Evolutionary conservation across 2,329 filamentous ascomycete genomes (phyloP), one percentile per base, ranked within the genome.

Genomic region (Colletotrichum magnum): DNA sequence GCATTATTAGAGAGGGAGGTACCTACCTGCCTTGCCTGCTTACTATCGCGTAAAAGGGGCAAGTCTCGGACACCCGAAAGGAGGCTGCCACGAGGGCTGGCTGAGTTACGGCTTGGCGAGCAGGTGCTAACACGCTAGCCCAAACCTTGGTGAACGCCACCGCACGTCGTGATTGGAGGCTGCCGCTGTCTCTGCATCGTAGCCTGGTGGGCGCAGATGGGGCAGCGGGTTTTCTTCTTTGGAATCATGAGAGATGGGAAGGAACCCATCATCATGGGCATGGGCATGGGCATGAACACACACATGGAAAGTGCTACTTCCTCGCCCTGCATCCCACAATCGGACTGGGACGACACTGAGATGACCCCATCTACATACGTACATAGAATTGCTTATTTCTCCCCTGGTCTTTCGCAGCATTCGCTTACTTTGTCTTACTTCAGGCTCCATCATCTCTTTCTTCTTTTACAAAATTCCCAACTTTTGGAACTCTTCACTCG

Each of bases 21-120:
- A 32, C 28, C 28, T 32, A 32, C 28, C 32, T 36, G 10, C 7
- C 10, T 7, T 36, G 10, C 32, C 32, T 36, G 32, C 32, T 36
- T 36, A 10, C 32, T 10, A 36, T 36, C 32, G 32, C 32, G 32
- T 36, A 36, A 36, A 36, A 36, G 32, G 32, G 32, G 32, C 32
- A 36, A 36, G 32, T 7, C 32, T 36, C 32, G 32, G 32, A 36
- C 32, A 6, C 13, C 28, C 13, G 41, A 21, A 2, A 43, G 43
- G 54, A 39, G 48, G 45, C 48, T 65, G 60, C 65, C 65, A 65
- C 61, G 66, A 60, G 67, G 62, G 18, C 62, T 54, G 56, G 43
- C 47, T 58, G 48, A 54, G 41, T 53, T 64, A 58, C 18, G n/a
- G 28, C 21, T 58, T 41, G 21, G 41, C 60, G 65, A 65, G 48